Evolutionary conservation across 129 eudicot genomes (phyloP).

Genomic region (Flaveria linearis): DNA sequence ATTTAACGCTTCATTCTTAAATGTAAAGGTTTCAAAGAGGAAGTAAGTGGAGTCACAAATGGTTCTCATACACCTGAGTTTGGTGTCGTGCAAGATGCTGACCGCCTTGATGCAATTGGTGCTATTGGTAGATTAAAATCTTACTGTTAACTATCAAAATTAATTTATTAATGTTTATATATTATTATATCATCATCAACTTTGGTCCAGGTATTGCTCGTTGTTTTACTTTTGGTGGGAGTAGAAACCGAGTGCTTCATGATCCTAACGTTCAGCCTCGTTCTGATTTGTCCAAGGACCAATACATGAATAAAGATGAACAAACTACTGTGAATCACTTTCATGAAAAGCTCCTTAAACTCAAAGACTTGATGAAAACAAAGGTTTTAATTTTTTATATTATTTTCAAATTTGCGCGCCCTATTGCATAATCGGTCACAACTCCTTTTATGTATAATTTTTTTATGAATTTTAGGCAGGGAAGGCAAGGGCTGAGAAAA

Average conservation of each 20-base stretch:
- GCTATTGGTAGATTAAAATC: conserved; percentile 71
- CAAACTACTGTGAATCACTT: conserved; percentile 94
- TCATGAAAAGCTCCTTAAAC: conserved; percentile 92
- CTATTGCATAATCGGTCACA: neutral
- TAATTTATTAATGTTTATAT: neutral
- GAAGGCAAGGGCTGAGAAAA: conserved; percentile 65
- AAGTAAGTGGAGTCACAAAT: conserved; percentile 51
- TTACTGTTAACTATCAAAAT: neutral
- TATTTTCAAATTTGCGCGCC: neutral
- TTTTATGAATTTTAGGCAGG: conserved; percentile 61
- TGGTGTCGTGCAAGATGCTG: conserved; percentile 98
- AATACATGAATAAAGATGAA: conserved; percentile 79
- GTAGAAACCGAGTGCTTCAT: conserved; percentile 74
- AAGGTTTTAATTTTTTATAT: conserved; percentile 42
- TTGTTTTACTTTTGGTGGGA: conserved; percentile 97
- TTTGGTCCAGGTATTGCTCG: conserved; percentile 73
- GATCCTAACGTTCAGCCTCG: conserved; percentile 79
- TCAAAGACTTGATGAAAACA: conserved; percentile 91
- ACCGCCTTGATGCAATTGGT: conserved; percentile 99
- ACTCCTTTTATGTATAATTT: neutral
- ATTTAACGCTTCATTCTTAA: conserved; percentile 16
- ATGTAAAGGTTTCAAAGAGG: conserved; percentile 85
- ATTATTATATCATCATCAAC: neutral
- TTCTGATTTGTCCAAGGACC: conserved; percentile 72
- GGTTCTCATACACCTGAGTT: conserved; percentile 52